phyloP scores from a whole-genome alignment of 2,329 filamentous ascomycete genomes.

The Colletotrichum noveboracense region DNA sequence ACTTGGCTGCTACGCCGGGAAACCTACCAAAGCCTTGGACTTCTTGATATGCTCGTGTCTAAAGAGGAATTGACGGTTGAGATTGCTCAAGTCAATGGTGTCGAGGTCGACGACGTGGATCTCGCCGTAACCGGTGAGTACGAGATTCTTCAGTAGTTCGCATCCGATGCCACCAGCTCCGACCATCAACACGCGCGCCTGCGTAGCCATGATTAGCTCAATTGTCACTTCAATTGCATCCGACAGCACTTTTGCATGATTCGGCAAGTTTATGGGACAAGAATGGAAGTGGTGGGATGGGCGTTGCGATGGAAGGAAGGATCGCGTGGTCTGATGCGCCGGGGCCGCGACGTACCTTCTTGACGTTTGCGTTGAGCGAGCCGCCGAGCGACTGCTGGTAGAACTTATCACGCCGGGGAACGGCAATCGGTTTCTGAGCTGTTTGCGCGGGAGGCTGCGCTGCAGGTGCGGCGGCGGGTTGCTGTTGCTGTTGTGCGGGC shows the following conservation, averaged over 20 bases:
- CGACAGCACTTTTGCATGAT: neutral
- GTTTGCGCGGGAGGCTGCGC: conserved; percentile 14
- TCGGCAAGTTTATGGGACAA: neutral
- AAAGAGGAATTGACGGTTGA: conserved; percentile 98
- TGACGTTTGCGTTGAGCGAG: conserved; percentile 67
- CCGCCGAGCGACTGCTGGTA: conserved; percentile 72
- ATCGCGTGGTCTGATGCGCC: conserved; percentile 20
- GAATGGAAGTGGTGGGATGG: neutral
- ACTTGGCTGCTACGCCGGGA: neutral
- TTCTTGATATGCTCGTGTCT: conserved; percentile 98
- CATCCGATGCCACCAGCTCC: conserved; percentile 97
- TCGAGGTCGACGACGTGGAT: conserved; percentile 96
- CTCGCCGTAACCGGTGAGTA: conserved; percentile 89
- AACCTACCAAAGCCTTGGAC: conserved; percentile 83
- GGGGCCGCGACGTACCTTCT: conserved; percentile 61
- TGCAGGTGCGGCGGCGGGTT: neutral
- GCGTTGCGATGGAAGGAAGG: neutral
- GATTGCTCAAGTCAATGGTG: conserved; percentile 96
- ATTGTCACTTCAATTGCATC: neutral
- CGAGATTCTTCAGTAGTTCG: conserved; percentile 95
- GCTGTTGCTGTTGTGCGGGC: neutral
- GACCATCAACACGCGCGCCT: conserved; percentile 91
- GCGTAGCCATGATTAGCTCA: conserved; percentile 38
- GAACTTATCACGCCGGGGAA: conserved; percentile 54
- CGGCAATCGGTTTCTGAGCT: conserved; percentile 22